A percentile compares a stretch with the other conserved stretches of the same genome.
These are phyloP conservation scores for Nitzschia palea DNA, from an alignment of 108 stramenopile species.

Conservation along the genomic window DNA sequence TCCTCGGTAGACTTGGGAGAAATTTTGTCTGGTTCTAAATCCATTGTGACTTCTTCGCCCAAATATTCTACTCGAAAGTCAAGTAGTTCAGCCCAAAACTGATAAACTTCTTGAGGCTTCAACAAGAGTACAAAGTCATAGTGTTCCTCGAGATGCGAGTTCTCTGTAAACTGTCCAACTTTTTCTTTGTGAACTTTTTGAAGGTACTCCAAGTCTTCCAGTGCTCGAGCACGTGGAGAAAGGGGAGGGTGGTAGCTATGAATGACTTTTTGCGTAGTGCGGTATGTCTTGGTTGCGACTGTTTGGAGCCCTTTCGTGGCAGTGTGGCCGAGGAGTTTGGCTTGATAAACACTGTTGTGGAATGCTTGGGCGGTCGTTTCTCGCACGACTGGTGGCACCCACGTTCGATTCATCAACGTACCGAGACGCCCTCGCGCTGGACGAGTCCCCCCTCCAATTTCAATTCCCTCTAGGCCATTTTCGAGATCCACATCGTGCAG, in stretches of 20 bases:
- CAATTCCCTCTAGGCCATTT: constrained; percentile 27
- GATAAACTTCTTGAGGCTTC: constrained; percentile 71
- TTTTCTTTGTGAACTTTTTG: constrained; percentile 44
- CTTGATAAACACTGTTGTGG: neutral
- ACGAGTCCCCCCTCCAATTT: constrained; percentile 21
- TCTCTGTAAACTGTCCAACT: constrained; percentile 19
- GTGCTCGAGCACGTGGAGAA: constrained; percentile 31
- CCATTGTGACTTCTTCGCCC: constrained; percentile 40
- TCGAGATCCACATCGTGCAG: neutral
- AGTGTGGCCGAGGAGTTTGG: neutral
- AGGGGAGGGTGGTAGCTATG: constrained; percentile 39
- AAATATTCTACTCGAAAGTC: constrained; percentile 80
- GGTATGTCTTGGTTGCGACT: neutral
- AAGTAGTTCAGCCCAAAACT: constrained; percentile 75
- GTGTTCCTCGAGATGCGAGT: constrained; percentile 49
- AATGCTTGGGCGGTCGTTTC: neutral
- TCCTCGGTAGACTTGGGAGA: constrained; percentile 21
- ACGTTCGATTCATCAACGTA: neutral
- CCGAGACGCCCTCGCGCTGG: neutral
- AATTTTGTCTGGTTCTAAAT: constrained; percentile 8
- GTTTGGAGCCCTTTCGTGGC: neutral
- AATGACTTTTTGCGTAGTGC: constrained; percentile 7
- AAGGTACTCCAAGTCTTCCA: constrained; percentile 39
- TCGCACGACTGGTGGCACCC: neutral
- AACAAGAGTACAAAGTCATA: constrained; percentile 84